Evolutionary conservation across 352 stramenopile species (phyloP), one percentile per base, ranked within the genome.

Genomic region (Globisporangium abappressorium): DNA sequence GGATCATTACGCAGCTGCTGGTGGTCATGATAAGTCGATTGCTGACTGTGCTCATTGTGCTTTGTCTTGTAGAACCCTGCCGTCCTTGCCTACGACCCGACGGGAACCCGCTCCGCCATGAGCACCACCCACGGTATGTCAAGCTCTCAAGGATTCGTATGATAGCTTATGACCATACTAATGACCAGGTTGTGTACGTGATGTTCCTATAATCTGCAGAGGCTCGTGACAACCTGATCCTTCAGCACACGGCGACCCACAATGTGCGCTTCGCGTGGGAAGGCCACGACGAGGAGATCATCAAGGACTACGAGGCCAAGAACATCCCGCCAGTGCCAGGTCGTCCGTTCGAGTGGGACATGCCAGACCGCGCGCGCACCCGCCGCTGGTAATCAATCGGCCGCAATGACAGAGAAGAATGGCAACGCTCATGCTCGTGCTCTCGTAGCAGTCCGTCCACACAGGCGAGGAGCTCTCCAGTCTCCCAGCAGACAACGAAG

Each of bases 51-150:
- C 22, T 38, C 11, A n/a, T 8, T 59, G 22, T 38, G 9, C 6
- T 49, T 20, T 47, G 26, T 51, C 1, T 57, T n/a, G 8, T 62
- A 85, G 74, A 95, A 93, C 79, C 86, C 89, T 70, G 89, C 89
- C 12, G 89, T 97, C 70, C 70, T 95, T 51, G 68, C 73, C 34
- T 97, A 95, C 69, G 89, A 97, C 65, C 80, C 87, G 34, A 92
- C 86, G 34, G 87, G 87, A 66, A 97, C 89, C 47, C 86, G 89
- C 60, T 95, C 89, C 28, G 89, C 89, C 66, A 97, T 97, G 89
- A 81, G 66, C 28, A 92, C 88, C 33, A 94, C 89, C 9, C 82
- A 92, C 70, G 87, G 79, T 86, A 72, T 43, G 70, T 28, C 12
- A 33, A 54, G 56, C 30, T 59, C 12, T 28, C 4, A 14, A 49